Percentiles rank a stretch among this genome's conserved stretches.
Evolutionary conservation across 805 yeast species (phyloP).

Genomic region (Ogataea dorogensis): DNA sequence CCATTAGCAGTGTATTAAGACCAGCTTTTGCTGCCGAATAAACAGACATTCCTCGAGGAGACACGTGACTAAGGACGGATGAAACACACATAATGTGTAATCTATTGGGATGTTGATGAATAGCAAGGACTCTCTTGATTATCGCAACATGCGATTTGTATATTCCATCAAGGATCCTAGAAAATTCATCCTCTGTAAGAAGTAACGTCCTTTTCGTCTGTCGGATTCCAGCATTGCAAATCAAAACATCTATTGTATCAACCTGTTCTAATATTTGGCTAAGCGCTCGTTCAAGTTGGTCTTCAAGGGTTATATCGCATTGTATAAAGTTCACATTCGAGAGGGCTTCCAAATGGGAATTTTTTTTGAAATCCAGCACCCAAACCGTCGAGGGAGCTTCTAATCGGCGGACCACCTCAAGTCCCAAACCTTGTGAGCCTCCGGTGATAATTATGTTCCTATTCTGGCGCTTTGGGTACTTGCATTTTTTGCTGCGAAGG

Average conservation of each 20-base stretch:
- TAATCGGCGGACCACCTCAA: constrained; percentile 35
- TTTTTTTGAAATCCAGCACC: constrained; percentile 10
- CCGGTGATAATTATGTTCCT: constrained; percentile 45
- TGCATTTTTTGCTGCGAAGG: constrained; percentile 9
- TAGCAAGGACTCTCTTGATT: constrained; percentile 29
- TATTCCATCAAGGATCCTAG: constrained; percentile 40
- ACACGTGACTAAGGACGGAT: constrained; percentile 48
- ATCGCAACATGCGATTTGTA: constrained; percentile 44
- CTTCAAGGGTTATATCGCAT: constrained; percentile 25
- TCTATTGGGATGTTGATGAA: constrained; percentile 30
- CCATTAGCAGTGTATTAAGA: constrained; percentile 42
- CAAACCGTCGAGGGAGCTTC: constrained; percentile 1
- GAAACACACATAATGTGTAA: constrained; percentile 43
- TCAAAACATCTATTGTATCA: constrained; percentile 33
- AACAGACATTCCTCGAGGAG: constrained; percentile 46
- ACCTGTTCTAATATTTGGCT: constrained; percentile 21
- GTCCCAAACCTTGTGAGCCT: constrained; percentile 52
- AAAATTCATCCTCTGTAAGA: constrained; percentile 26
- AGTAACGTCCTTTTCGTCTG: constrained; percentile 34
- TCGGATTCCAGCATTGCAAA: constrained; percentile 52
- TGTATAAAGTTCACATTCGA: constrained; percentile 26
- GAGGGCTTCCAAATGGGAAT: constrained; percentile 11
- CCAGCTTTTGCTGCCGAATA: constrained; percentile 54
- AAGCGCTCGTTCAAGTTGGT: constrained; percentile 24
- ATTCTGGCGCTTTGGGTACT: constrained; percentile 1